Base-by-base conservation (phyloP, 2,329 filamentous ascomycete genomes). In the Apiospora pterosperma region DNA sequence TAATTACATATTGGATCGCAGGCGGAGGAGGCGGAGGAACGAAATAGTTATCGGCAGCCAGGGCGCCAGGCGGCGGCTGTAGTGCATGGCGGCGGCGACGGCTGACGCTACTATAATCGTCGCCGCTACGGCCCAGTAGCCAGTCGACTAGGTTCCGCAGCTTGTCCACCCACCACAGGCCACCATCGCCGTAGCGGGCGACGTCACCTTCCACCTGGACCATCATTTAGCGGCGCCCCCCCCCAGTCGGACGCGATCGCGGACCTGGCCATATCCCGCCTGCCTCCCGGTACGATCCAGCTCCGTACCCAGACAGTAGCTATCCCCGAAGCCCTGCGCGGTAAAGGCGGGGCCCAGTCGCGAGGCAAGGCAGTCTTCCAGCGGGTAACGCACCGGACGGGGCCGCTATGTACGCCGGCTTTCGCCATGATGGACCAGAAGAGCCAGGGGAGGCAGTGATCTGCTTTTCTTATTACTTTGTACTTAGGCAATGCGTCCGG, bases 371-470 rank as follows among this genome's bases (percentile, higher is more conserved):
- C 31, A 21, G 55, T 19, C 4, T 59, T 59, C 55, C 55, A 8
- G 31, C 6, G 31, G 55, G 55, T 59, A 5, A 59, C 55, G 36
- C 48, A 66, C 28, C 65, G 64, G 16, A 65, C 62, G 5, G 62
- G 66, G 44, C 64, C 63, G 55, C 39, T 65, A 5, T 67, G 59
- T 34, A 67, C 62, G 41, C 62, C 64, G 16, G 42, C 61, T 1
- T 63, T 63, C 61, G 61, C 61, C 25, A 58, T 63, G 61, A 63
- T 42, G 21, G 61, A 63, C 21, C 41, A 58, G 41, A 58, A 63
- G 61, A 63, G 61, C 61, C 41, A 58, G n/a, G 41, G 42, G 14
- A 63, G 59, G 42, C 31, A 63, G 61, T 63, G 31, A n/a, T 36
- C 59, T 4, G n/a, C n/a, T n/a, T n/a, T n/a, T n/a, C n/a, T n/a